phyloP scores from a whole-genome alignment of 1,284 basidiomycete species.

The Crepidotus sp. region DNA sequence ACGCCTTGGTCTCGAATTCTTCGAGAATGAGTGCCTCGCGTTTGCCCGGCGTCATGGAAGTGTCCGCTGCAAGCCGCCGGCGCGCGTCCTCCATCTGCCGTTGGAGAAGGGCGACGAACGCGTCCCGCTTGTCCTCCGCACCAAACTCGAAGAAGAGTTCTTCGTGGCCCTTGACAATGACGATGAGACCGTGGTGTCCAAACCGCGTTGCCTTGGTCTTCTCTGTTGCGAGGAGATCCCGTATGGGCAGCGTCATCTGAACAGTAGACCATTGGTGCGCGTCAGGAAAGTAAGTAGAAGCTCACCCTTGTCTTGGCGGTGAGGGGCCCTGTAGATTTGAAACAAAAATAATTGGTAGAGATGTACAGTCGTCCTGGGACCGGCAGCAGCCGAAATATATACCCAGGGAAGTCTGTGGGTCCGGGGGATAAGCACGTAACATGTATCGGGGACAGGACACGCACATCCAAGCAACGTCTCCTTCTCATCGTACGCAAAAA shows the following conservation, averaged over 20 bases:
- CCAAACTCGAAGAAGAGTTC: constrained; percentile 95
- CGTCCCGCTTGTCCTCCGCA: constrained; percentile 67
- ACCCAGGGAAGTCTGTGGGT: constrained; percentile 74
- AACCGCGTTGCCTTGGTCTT: constrained; percentile 83
- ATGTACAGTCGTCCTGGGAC: constrained; percentile 81
- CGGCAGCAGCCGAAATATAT: constrained; percentile 79
- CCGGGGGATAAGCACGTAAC: not conserved
- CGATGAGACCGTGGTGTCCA: constrained; percentile 79
- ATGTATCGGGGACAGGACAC: constrained; percentile 26
- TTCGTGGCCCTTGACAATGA: constrained; percentile 92
- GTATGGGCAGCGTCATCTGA: constrained; percentile 90
- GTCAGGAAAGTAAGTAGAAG: constrained; percentile 5
- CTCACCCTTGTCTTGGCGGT: constrained; percentile 70
- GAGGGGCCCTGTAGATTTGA: constrained; percentile 74
- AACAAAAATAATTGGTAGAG: constrained; percentile 84
- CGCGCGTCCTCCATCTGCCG: constrained; percentile 72
- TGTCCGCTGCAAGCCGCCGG: constrained; percentile 36
- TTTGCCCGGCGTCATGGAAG: constrained; percentile 36
- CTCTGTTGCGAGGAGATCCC: constrained; percentile 79
- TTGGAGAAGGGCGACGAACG: constrained; percentile 70
- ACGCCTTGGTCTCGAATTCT: constrained; percentile 50
- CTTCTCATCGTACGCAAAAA: constrained; percentile 81
- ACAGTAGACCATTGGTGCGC: not conserved
- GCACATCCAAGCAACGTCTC: constrained; percentile 81
- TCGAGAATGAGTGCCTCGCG: constrained; percentile 66